A percentile compares a stretch with the other conserved stretches of the same genome.
Evolutionary conservation across 2,329 filamentous ascomycete genomes (phyloP).

Genomic region (Pseudohalonectria lignicola): DNA sequence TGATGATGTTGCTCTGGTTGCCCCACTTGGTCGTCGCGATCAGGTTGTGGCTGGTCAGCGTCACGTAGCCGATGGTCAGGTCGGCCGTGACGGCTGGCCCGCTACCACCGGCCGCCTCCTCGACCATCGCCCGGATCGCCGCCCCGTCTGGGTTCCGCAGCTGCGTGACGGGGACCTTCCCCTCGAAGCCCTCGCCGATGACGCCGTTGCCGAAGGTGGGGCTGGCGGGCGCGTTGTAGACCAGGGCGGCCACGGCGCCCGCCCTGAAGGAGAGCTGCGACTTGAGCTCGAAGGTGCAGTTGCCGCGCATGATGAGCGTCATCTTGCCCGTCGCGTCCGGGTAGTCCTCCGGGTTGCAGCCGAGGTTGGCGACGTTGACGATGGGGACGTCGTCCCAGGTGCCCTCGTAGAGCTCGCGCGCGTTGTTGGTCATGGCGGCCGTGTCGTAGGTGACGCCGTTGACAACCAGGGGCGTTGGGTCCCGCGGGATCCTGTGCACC

Average conservation of each 20-base stretch:
- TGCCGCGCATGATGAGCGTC: slow-evolving; percentile 48
- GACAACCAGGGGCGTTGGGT: slow-evolving; percentile 13
- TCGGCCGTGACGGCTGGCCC: slow-evolving; percentile 18
- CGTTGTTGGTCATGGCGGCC: slow-evolving; percentile 35
- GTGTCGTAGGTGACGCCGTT: slow-evolving; percentile 15
- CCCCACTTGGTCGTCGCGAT: slow-evolving; percentile 48
- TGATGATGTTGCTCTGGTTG: slow-evolving; percentile 46
- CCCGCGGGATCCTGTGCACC: not conserved
- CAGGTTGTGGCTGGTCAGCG: slow-evolving; percentile 35
- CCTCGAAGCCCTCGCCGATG: slow-evolving; percentile 33
- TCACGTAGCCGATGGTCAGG: slow-evolving; percentile 8
- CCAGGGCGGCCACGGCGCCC: slow-evolving; percentile 43
- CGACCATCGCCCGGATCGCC: slow-evolving; percentile 17
- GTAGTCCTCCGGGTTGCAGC: slow-evolving; percentile 42
- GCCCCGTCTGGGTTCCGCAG: slow-evolving; percentile 35
- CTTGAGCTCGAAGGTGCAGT: slow-evolving; percentile 48
- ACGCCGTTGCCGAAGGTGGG: slow-evolving; percentile 32
- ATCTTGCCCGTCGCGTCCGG: slow-evolving; percentile 42
- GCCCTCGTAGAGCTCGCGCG: slow-evolving; percentile 25
- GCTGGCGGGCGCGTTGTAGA: slow-evolving; percentile 53
- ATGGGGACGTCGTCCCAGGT: slow-evolving; percentile 17
- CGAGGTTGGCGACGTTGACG: slow-evolving; percentile 36
- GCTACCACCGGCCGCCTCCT: too few relatives aligned
- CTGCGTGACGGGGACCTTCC: slow-evolving; percentile 39
- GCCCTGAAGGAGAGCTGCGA: slow-evolving; percentile 41